These are phyloP conservation scores for Mrakia hoshinonis DNA, from an alignment of 768 basidiomycete genomes.

Conservation along the genomic window DNA sequence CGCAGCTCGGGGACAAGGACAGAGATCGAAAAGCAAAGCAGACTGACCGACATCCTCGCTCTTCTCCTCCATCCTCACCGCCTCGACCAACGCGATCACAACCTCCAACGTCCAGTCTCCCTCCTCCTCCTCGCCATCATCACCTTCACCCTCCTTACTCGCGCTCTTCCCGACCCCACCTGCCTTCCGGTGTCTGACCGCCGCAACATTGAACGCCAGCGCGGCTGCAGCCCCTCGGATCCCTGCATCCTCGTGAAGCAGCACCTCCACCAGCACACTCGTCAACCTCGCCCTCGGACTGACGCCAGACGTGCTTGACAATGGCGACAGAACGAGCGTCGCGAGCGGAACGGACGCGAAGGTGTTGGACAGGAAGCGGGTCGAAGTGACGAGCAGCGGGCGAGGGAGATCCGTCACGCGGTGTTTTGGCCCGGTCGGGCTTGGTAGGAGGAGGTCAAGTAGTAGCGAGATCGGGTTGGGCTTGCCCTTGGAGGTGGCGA, in stretches of 20 bases:
- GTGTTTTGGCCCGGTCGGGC: not conserved
- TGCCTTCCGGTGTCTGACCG: constrained; percentile 52
- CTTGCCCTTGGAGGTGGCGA: not conserved
- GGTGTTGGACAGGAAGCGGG: constrained; percentile 62
- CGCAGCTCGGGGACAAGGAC: too few species aligned
- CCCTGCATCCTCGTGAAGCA: constrained; percentile 58
- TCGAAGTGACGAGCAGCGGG: constrained; percentile 56
- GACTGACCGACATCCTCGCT: constrained; percentile 73
- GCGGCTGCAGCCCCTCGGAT: constrained; percentile 76
- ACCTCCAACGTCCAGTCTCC: constrained; percentile 84
- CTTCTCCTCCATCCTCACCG: constrained; percentile 57
- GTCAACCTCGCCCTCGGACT: constrained; percentile 43
- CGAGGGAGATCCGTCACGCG: constrained; percentile 40
- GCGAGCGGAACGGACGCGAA: constrained; percentile 49
- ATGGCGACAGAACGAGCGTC: constrained; percentile 43
- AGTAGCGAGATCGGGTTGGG: not conserved
- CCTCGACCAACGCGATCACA: constrained; percentile 71
- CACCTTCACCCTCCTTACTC: constrained; percentile 33
- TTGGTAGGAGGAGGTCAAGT: not conserved
- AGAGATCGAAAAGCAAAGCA: constrained; percentile 17
- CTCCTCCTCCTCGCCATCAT: constrained; percentile 47
- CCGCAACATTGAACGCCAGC: constrained; percentile 66
- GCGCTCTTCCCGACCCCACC: not conserved
- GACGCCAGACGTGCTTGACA: not conserved
- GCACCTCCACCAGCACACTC: constrained; percentile 53